Percentiles rank a stretch among this genome's conserved stretches.
phyloP scores from a whole-genome alignment of 75 land plant species.

The Cupressus sempervirens region DNA sequence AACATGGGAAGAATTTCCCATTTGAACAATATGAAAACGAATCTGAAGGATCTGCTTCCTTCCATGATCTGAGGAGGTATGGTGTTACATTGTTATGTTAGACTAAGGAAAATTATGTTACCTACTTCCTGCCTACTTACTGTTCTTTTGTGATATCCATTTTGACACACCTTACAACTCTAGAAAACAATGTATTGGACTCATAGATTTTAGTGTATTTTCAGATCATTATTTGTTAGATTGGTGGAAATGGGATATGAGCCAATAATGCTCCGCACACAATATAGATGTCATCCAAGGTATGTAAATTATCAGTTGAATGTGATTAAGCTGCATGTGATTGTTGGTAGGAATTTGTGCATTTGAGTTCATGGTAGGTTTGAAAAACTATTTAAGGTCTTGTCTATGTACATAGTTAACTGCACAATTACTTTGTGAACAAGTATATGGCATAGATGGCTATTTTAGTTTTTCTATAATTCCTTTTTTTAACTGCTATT shows the following conservation, averaged over 20 bases:
- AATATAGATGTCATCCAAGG: constrained; percentile 41
- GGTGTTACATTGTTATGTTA: not conserved
- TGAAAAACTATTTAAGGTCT: not conserved
- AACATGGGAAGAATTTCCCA: not conserved
- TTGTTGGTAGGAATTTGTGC: not conserved
- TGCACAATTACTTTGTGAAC: not conserved
- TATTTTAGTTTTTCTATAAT: not conserved
- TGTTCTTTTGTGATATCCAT: not conserved
- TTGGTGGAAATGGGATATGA: constrained; percentile 19
- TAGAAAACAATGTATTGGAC: not conserved
- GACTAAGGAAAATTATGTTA: not conserved
- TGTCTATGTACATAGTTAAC: not conserved
- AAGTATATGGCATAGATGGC: not conserved
- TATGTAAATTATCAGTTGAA: not conserved
- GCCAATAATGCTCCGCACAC: constrained; percentile 21
- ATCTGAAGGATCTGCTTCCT: not conserved
- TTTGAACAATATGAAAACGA: constrained; percentile 10
- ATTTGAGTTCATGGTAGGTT: not conserved
- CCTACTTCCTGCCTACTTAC: not conserved
- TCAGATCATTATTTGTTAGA: constrained; percentile 25
- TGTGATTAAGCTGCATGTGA: not conserved
- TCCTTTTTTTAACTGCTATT: not conserved
- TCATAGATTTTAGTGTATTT: constrained; percentile 9
- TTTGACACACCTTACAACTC: not conserved
- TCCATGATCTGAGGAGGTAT: constrained; percentile 18